Percentiles rank a stretch among this genome's conserved stretches.
phyloP scores from a whole-genome alignment of 2,329 filamentous ascomycete species.

The Claviceps paspali region DNA sequence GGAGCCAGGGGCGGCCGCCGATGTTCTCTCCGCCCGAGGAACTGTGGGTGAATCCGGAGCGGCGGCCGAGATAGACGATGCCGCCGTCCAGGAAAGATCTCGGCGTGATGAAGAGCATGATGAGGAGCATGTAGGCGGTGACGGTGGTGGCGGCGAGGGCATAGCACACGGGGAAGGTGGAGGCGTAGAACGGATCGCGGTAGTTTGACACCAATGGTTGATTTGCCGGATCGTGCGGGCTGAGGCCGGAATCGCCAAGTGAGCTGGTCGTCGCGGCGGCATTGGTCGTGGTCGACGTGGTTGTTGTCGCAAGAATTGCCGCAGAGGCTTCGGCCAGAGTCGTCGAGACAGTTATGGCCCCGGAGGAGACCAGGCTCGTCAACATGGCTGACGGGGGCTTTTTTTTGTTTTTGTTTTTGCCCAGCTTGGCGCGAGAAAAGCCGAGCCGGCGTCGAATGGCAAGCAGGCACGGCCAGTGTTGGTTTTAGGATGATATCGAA shows the following conservation, averaged over 20 bases:
- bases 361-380: conserved; percentile 3
- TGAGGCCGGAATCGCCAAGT: conserved; percentile 18
- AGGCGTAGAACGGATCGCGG: conserved; percentile 82
- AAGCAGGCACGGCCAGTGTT: too few species aligned
- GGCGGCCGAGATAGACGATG: conserved; percentile 62
- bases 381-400: conserved; percentile 2
- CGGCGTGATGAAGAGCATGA: conserved; percentile 90
- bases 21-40: conserved; percentile 69
- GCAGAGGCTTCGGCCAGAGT: neutral
- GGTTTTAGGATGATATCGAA: too few species aligned
- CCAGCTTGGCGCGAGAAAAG: too few species aligned
- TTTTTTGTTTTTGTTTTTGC: too few species aligned
- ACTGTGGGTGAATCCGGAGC: conserved; percentile 75
- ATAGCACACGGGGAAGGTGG: conserved; percentile 83
- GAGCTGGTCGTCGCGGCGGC: neutral
- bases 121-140: conserved; percentile 79
- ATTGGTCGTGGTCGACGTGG: neutral
- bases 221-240: conserved; percentile 14
- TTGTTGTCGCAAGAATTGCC: neutral
- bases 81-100: conserved; percentile 82
- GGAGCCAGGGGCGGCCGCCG: conserved; percentile 83
- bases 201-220: conserved; percentile 44
- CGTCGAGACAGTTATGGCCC: conserved; percentile 1
- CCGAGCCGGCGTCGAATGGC: too few species aligned
- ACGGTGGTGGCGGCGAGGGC: conserved; percentile 84